Evolutionary conservation across 2,329 filamentous ascomycete species (phyloP).

Genomic region (Talaromyces sp.): DNA sequence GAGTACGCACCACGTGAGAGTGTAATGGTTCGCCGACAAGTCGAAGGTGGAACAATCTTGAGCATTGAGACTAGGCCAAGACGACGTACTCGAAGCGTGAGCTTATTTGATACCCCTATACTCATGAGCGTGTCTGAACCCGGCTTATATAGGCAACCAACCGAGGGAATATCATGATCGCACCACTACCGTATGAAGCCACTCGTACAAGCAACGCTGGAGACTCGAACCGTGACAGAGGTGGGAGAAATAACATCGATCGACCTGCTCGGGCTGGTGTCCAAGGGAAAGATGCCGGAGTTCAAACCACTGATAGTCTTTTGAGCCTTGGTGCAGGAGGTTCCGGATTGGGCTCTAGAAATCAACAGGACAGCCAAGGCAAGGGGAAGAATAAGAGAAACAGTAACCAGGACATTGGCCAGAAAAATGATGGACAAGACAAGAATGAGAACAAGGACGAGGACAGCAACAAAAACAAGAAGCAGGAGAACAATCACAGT

Average conservation of each 20-base stretch:
- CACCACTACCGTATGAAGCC: not conserved
- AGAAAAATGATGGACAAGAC: not conserved
- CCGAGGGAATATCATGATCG: not conserved
- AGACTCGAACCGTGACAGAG: not conserved
- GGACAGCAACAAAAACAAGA: not conserved
- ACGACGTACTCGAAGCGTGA: not conserved
- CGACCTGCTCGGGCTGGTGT: not conserved
- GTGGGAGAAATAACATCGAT: not conserved
- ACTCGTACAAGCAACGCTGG: not conserved
- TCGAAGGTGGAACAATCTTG: not conserved
- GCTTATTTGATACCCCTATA: not conserved
- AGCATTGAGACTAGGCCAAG: slow-evolving; percentile 19
- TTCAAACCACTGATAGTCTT: slow-evolving; percentile 2
- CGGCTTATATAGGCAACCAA: not conserved
- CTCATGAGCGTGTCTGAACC: not conserved
- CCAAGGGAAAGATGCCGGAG: not conserved
- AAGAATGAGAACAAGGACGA: not conserved
- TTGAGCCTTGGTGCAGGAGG: not conserved
- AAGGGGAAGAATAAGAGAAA: not conserved
- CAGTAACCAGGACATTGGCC: not conserved
- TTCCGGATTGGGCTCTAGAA: not conserved
- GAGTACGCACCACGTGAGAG: not conserved
- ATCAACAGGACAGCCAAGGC: not conserved
- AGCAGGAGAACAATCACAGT: too few relatives aligned
- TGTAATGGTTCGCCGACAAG: not conserved